These are phyloP conservation scores for Apiotrichum domesticum DNA, from an alignment of 1,284 basidiomycete genomes.

Conservation along the genomic window DNA sequence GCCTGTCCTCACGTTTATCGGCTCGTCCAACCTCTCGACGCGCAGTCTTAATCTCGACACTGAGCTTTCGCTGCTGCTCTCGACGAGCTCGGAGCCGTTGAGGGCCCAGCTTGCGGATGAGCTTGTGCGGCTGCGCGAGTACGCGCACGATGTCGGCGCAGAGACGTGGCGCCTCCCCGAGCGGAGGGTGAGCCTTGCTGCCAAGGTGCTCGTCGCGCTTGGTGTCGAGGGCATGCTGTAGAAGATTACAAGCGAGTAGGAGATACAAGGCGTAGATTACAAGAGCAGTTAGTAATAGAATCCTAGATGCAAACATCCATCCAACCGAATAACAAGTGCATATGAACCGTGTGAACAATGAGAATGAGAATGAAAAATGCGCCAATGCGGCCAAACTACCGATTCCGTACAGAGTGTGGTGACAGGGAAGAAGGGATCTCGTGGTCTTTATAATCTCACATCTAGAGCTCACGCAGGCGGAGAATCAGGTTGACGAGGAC, in stretches of 20 bases:
- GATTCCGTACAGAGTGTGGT: no score
- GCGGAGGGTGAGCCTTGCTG: conserved; percentile 64
- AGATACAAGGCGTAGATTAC: no score
- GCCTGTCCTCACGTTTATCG: conserved; percentile 78
- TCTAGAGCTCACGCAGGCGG: conserved; percentile 39
- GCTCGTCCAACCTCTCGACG: conserved; percentile 92
- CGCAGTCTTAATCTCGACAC: conserved; percentile 86
- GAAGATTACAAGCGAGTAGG: background rate
- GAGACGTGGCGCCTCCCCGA: conserved; percentile 50
- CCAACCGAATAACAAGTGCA: no score
- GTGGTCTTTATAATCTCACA: no score
- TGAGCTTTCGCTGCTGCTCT: conserved; percentile 82
- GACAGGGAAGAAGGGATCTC: no score
- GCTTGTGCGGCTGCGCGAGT: conserved; percentile 45
- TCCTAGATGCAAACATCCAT: no score
- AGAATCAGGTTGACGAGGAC: conserved; percentile 66
- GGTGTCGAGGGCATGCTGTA: conserved; percentile 47
- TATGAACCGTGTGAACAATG: no score
- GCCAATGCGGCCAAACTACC: no score
- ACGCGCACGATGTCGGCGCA: conserved; percentile 49
- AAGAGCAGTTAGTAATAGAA: no score
- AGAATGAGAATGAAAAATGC: no score
- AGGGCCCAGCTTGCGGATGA: conserved; percentile 48
- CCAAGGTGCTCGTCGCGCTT: conserved; percentile 57
- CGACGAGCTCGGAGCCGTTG: conserved; percentile 55